These are phyloP conservation scores for Apiospora sp. DNA, from an alignment of 2,329 filamentous ascomycete genomes.

Conservation along the genomic window DNA sequence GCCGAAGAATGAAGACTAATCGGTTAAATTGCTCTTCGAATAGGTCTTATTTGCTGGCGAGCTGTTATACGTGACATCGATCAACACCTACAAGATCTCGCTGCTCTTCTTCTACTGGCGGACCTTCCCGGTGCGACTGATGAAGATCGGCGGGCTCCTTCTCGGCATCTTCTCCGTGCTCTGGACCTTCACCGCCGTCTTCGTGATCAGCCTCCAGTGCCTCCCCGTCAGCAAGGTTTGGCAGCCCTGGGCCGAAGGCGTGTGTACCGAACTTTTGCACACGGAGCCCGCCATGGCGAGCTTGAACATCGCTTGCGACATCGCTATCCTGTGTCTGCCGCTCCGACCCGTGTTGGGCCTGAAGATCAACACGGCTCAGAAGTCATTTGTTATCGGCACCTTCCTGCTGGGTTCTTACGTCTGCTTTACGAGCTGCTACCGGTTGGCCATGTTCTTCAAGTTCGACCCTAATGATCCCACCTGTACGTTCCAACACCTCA, in stretches of 20 bases:
- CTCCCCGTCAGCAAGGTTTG: neutral
- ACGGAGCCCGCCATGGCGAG: neutral
- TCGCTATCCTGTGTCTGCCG: conserved; percentile 19
- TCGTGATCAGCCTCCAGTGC: neutral
- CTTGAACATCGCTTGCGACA: conserved; percentile 6
- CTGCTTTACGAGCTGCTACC: conserved; percentile 13
- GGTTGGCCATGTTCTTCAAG: neutral
- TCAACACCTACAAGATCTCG: conserved; percentile 23
- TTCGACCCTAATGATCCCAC: neutral
- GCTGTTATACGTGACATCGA: conserved; percentile 6
- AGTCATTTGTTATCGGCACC: neutral
- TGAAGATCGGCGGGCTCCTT: conserved; percentile 11
- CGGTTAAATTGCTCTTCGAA: rapidly evolving
- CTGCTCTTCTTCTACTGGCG: conserved; percentile 24
- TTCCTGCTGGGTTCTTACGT: conserved; percentile 19
- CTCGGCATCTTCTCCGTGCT: neutral
- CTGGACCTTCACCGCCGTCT: neutral
- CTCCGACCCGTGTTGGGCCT: neutral
- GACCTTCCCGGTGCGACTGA: conserved; percentile 1
- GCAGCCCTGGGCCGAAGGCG: conserved; percentile 8
- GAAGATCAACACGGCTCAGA: neutral
- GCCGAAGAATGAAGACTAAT: neutral
- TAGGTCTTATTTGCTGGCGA: conserved; percentile 6
- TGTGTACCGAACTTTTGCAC: neutral
- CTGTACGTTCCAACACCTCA: neutral